Conservation (phyloP, 495 filamentous ascomycete genomes). For the Lasiosphaeris hirsuta region DNA sequence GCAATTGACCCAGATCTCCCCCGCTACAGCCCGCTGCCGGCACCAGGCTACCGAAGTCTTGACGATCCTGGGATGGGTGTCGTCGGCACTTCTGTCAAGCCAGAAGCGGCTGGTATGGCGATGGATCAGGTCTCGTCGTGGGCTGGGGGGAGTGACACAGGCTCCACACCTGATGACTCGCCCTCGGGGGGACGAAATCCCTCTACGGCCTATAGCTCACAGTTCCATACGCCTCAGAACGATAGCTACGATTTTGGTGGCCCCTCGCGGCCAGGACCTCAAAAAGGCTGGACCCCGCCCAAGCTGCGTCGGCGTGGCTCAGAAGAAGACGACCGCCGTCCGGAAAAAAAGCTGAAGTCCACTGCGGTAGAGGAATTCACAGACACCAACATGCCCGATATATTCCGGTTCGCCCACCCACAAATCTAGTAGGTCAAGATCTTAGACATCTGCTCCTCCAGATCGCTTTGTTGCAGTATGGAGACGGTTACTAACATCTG, state of each 20-base stretch:
- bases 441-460: neutral
- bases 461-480: neutral
- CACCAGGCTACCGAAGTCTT: neutral
- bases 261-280: neutral
- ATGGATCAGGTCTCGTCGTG: conserved; percentile 1
- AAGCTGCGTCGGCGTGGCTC: conserved; percentile 6
- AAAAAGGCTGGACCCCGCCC: conserved; percentile 1
- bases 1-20: conserved; percentile 21
- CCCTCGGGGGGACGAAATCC: conserved; percentile 7
- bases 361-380: conserved; percentile 23
- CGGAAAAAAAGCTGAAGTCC: conserved; percentile 21
- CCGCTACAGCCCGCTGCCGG: conserved; percentile 1
- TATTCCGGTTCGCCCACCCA: conserved; percentile 31
- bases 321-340: conserved; percentile 14
- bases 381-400: conserved; percentile 33
- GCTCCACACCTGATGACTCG: conserved; percentile 7
- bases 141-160: conserved; percentile 4
- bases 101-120: conserved; percentile 4
- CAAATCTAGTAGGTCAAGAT: conserved; percentile 28
- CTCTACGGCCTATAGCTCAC: conserved; percentile 8
- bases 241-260: neutral
- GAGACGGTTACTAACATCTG: conserved; percentile 16
- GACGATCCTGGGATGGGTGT: neutral
- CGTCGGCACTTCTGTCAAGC: conserved; percentile 4
- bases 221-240: conserved; percentile 2